Evolutionary conservation across 2,329 filamentous ascomycete genomes (phyloP).

Genomic region (Aspergillus floridensis): DNA sequence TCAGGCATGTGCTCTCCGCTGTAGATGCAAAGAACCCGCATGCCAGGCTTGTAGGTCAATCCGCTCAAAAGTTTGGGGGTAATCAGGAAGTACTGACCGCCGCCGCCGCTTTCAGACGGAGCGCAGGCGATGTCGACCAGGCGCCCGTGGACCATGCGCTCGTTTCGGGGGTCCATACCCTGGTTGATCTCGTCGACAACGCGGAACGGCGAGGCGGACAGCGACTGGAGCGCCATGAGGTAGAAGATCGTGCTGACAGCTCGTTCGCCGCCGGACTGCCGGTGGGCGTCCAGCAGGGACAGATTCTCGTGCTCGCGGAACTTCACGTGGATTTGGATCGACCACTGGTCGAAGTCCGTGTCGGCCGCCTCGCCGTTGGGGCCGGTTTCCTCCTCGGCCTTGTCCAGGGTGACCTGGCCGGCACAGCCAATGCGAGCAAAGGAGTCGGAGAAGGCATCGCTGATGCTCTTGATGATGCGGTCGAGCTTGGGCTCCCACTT

Average conservation of each 20-base stretch:
- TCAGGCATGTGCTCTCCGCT: conserved; percentile 67
- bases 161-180: conserved; percentile 98
- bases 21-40: conserved; percentile 91
- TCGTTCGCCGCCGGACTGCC: conserved; percentile 93
- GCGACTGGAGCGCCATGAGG: conserved; percentile 93
- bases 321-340: conserved; percentile 89
- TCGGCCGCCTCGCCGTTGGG: conserved; percentile 32
- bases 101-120: conserved; percentile 49
- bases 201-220: conserved; percentile 92
- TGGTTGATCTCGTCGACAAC: conserved; percentile 99
- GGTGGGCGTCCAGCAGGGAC: conserved; percentile 81
- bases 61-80: conserved; percentile 90
- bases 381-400: conserved; percentile 51
- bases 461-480: conserved; percentile 73
- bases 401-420: conserved; percentile 83
- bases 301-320: conserved; percentile 86
- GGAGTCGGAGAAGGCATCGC: conserved; percentile 85
- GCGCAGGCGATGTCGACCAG: conserved; percentile 95
- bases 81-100: conserved; percentile 86
- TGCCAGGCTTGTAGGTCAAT: conserved; percentile 80
- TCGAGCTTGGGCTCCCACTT: conserved; percentile 86
- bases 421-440: conserved; percentile 93
- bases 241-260: conserved; percentile 98
- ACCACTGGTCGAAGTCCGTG: conserved; percentile 91
- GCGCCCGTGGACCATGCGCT: conserved; percentile 94